Evolutionary conservation across 352 stramenopile species (phyloP).

Genomic region (Elongisporangium anandrum): DNA sequence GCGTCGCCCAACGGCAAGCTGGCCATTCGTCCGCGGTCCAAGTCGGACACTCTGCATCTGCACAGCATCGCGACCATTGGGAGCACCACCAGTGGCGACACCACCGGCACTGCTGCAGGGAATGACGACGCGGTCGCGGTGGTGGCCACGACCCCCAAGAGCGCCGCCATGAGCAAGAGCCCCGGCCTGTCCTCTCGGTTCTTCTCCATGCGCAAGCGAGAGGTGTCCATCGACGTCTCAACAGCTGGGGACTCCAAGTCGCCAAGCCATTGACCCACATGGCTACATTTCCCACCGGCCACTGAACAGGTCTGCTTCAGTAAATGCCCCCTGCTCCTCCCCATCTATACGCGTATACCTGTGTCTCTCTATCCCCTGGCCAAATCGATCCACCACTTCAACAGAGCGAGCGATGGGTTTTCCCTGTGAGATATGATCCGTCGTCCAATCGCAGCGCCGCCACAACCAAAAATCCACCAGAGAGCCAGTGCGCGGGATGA

Average conservation of each 20-base stretch:
- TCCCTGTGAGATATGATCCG: not conserved
- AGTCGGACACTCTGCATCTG: not conserved
- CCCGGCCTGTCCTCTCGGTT: constrained; percentile 4
- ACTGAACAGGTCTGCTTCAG: not conserved
- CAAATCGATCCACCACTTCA: not conserved
- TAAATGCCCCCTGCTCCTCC: not conserved
- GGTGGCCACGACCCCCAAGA: not conserved
- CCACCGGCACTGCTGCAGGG: not conserved
- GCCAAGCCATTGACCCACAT: not conserved
- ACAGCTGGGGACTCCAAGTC: not conserved
- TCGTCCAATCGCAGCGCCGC: not conserved
- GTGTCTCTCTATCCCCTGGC: not conserved
- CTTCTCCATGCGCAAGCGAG: constrained; percentile 7
- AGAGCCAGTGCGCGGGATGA: not conserved
- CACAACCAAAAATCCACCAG: not conserved
- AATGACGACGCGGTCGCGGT: not conserved
- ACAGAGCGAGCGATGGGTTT: not conserved
- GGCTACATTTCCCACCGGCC: not conserved
- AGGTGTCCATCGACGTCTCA: not conserved
- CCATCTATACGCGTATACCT: not conserved
- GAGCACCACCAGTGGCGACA: not conserved
- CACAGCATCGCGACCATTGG: constrained; percentile 1
- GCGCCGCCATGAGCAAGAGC: not conserved
- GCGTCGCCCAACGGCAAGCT: not conserved
- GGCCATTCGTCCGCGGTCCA: not conserved